These are phyloP conservation scores for Castanea crenata DNA, from an alignment of 306 rosid species.

Conservation along the genomic window DNA sequence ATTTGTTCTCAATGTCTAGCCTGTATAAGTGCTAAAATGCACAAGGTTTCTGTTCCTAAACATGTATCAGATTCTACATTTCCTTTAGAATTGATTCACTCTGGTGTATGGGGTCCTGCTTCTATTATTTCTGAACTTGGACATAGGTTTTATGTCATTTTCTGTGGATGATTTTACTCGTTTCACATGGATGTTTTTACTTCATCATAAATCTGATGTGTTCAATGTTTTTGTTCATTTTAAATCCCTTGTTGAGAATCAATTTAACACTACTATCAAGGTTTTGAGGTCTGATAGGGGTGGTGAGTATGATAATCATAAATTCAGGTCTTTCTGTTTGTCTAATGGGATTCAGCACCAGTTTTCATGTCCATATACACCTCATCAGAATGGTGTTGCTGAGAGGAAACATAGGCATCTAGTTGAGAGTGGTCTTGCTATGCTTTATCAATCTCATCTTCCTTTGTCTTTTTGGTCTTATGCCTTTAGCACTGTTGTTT, in stretches of 20 bases:
- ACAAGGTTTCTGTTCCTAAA: no score
- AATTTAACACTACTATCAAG: not conserved
- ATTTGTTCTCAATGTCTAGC: no score
- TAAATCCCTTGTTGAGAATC: not conserved
- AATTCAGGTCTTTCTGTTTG: not conserved
- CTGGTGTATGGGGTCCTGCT: no score
- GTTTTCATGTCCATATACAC: not conserved
- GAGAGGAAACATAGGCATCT: not conserved
- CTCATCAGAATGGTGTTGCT: not conserved
- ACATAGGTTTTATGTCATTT: no score
- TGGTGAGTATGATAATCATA: not conserved
- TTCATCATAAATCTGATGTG: not conserved
- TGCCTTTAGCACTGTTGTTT: no score
- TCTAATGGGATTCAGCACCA: not conserved
- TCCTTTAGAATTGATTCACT: no score
- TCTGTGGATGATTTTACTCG: not conserved
- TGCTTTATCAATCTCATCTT: not conserved
- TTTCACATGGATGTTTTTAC: not conserved
- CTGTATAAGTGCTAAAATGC: no score
- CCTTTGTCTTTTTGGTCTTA: no score
- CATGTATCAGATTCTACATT: no score
- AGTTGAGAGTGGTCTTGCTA: not conserved
- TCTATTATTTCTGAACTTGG: not conserved
- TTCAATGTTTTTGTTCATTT: no score
- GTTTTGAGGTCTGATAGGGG: not conserved